Evolutionary conservation across 768 basidiomycete genomes (phyloP).

Genomic region (Xanthoconium stramineum): DNA sequence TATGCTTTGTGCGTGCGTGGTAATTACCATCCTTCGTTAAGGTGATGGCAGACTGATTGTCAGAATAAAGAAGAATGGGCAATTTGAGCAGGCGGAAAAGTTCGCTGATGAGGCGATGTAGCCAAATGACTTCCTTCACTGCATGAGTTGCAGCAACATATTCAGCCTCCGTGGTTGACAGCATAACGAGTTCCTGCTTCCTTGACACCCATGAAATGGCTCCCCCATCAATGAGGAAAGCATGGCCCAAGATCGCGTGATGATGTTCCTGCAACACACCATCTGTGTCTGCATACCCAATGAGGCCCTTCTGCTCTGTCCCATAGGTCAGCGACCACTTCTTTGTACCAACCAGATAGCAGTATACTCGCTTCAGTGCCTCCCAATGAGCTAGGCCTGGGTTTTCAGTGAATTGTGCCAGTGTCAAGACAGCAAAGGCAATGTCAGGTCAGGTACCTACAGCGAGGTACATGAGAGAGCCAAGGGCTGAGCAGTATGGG

Average conservation of each 20-base stretch:
- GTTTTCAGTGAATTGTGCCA: too few species aligned
- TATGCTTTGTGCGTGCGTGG: too few species aligned
- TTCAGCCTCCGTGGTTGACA: not conserved
- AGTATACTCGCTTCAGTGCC: not conserved
- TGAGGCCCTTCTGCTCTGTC: not conserved
- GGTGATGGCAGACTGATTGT: too few species aligned
- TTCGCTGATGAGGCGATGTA: too few species aligned
- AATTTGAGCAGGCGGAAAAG: too few species aligned
- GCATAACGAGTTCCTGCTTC: too few species aligned
- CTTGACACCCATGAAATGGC: not conserved
- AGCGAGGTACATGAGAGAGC: too few species aligned
- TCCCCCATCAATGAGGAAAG: not conserved
- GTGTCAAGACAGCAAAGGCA: not conserved
- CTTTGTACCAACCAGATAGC: not conserved
- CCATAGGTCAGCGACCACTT: too few species aligned
- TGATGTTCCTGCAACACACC: not conserved
- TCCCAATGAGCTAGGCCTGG: too few species aligned
- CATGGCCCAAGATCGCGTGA: not conserved
- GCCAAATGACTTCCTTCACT: conserved; percentile 1
- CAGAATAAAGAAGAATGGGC: too few species aligned
- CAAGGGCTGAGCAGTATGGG: too few species aligned
- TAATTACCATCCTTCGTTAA: too few species aligned
- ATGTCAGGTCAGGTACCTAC: not conserved
- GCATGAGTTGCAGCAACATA: not conserved
- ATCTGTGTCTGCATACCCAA: not conserved